Percentiles rank a stretch among this genome's conserved stretches.
phyloP scores from a whole-genome alignment of 768 basidiomycete genomes.

The Rhodocollybia butyracea region DNA sequence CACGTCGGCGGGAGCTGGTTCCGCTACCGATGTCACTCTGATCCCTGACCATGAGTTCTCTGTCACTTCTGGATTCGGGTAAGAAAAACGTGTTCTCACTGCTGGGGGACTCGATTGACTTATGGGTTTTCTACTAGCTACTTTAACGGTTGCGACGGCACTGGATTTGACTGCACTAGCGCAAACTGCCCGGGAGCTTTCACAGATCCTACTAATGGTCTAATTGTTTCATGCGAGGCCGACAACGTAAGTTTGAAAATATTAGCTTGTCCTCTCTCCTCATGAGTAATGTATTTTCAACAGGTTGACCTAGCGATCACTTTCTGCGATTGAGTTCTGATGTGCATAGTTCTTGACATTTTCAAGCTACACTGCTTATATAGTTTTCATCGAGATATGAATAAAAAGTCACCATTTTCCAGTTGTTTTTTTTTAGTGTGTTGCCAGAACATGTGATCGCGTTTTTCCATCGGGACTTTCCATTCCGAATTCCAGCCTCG shows the following conservation, averaged over 20 bases:
- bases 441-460: too few relatives aligned
- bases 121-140: constrained; percentile 14
- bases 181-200: constrained; percentile 29
- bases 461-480: too few relatives aligned
- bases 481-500: too few relatives aligned
- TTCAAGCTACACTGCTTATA: too few relatives aligned
- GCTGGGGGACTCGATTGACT: neutral
- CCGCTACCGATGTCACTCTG: constrained; percentile 31
- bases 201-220: constrained; percentile 20
- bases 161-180: constrained; percentile 24
- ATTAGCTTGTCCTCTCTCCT: neutral
- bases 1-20: constrained; percentile 27
- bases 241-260: constrained; percentile 20
- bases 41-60: constrained; percentile 33
- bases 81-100: neutral
- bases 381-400: too few relatives aligned
- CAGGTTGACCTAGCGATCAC: constrained; percentile 6
- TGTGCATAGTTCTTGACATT: too few relatives aligned
- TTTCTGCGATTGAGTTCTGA: constrained; percentile 8
- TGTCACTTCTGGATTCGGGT: constrained; percentile 32
- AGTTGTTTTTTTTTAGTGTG: too few relatives aligned
- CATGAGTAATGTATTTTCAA: neutral
- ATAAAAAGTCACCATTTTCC: too few relatives aligned
- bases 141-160: constrained; percentile 24
- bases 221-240: constrained; percentile 27